Conservation (phyloP, 1,284 basidiomycete species). For the Uromyces viciae-fabae region DNA sequence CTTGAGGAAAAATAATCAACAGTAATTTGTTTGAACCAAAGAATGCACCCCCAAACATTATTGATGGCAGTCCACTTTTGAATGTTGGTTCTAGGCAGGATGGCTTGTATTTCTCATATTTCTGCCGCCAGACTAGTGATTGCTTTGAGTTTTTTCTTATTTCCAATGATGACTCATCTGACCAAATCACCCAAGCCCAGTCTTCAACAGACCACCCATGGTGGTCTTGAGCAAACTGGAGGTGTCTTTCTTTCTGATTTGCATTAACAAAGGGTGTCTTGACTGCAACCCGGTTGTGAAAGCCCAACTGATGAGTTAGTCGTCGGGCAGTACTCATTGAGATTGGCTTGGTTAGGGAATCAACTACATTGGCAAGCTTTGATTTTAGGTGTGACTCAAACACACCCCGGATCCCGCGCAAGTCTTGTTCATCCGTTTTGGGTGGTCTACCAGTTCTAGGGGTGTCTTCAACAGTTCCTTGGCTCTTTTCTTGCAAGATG, state of each 20-base stretch:
- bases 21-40: not conserved
- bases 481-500: too few relatives aligned
- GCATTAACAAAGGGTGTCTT: slow-evolving; percentile 4
- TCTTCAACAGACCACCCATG: not conserved
- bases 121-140: not conserved
- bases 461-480: too few relatives aligned
- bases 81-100: not conserved
- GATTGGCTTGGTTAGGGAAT: not conserved
- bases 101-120: slow-evolving; percentile 3
- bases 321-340: not conserved
- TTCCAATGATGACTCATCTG: slow-evolving; percentile 23
- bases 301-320: not conserved
- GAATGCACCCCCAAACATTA: not conserved
- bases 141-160: not conserved
- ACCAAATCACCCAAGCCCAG: slow-evolving; percentile 9
- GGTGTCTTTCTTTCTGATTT: not conserved
- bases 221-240: slow-evolving; percentile 4
- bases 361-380: not conserved
- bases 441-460: too few relatives aligned
- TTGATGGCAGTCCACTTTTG: not conserved
- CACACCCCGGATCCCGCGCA: too few relatives aligned
- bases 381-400: too few relatives aligned
- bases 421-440: too few relatives aligned
- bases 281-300: not conserved
- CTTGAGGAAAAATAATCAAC: not conserved